phyloP scores from a whole-genome alignment of 441 rosid species.

The Pelargonium citronellum region DNA sequence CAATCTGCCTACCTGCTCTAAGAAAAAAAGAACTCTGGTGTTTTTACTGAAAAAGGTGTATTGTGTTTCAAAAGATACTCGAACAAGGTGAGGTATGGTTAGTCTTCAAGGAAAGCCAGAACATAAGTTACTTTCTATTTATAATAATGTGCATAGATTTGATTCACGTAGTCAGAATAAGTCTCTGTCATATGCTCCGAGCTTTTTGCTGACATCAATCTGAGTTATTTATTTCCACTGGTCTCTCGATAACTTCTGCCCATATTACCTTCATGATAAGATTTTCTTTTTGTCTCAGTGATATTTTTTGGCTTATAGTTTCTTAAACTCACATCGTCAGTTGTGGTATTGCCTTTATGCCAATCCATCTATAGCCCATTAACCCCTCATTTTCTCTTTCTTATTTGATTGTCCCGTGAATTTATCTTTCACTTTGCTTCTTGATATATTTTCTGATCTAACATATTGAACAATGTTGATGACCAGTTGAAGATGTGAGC shows the following conservation, averaged over 20 bases:
- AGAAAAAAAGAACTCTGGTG: neutral
- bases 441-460: constrained; percentile 13
- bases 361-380: neutral
- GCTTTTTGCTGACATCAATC: neutral
- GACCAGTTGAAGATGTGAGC: constrained; percentile 88
- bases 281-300: neutral
- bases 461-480: constrained; percentile 10
- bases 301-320: neutral
- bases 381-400: neutral
- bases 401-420: neutral
- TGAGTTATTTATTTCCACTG: neutral
- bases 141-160: neutral
- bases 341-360: neutral
- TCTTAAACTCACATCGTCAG: neutral
- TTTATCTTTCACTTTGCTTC: constrained; percentile 7
- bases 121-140: neutral
- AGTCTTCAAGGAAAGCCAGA: neutral
- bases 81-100: neutral
- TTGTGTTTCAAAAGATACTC: constrained; percentile 4
- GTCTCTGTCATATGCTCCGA: neutral
- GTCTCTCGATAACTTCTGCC: neutral
- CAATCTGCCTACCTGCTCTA: neutral
- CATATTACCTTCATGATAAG: neutral
- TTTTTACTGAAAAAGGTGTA: neutral
- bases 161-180: neutral